phyloP scores from a whole-genome alignment of 2,329 filamentous ascomycete genomes.

The Penicillium sp. region DNA sequence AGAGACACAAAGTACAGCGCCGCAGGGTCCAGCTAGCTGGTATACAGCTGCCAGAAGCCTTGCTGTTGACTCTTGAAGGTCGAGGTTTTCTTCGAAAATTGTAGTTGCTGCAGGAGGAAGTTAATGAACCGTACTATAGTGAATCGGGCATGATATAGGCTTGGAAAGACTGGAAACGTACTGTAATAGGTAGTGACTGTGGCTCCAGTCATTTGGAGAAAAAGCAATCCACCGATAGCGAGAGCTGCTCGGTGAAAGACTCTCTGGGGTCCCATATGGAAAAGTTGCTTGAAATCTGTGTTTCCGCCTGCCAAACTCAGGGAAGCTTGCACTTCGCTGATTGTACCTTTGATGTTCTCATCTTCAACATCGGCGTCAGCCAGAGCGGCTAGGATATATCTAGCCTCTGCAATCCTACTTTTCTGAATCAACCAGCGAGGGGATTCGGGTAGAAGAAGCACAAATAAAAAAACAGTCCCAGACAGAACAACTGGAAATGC shows the following conservation, averaged over 20 bases:
- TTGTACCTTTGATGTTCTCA: slow-evolving; percentile 5
- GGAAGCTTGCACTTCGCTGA: slow-evolving; percentile 21
- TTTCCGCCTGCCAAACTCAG: slow-evolving; percentile 11
- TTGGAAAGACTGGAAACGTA: slow-evolving; percentile 1
- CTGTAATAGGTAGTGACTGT: slow-evolving; percentile 25
- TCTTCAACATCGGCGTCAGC: slow-evolving; percentile 8
- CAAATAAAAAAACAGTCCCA: slow-evolving; percentile 11
- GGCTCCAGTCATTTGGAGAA: slow-evolving; percentile 20
- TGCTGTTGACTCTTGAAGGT: slow-evolving; percentile 17
- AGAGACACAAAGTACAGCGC: slow-evolving; percentile 18
- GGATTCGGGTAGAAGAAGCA: slow-evolving; percentile 17
- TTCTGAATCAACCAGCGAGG: slow-evolving; percentile 23
- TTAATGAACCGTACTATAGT: background rate
- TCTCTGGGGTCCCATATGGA: slow-evolving; percentile 21
- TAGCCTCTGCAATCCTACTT: slow-evolving; percentile 15
- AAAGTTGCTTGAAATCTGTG: slow-evolving; percentile 10
- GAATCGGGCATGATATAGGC: background rate
- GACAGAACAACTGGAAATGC: slow-evolving; percentile 20
- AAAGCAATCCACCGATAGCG: slow-evolving; percentile 13
- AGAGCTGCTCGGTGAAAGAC: slow-evolving; percentile 20
- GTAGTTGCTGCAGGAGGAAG: slow-evolving; percentile 9
- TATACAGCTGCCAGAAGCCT: slow-evolving; percentile 20
- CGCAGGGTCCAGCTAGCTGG: slow-evolving; percentile 21
- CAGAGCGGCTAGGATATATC: slow-evolving; percentile 17
- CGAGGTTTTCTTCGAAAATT: slow-evolving; percentile 23